A percentile compares a stretch with the other conserved stretches of the same genome.
Evolutionary conservation across 805 yeast species (phyloP).

Genomic region (Nematodospora valgi): DNA sequence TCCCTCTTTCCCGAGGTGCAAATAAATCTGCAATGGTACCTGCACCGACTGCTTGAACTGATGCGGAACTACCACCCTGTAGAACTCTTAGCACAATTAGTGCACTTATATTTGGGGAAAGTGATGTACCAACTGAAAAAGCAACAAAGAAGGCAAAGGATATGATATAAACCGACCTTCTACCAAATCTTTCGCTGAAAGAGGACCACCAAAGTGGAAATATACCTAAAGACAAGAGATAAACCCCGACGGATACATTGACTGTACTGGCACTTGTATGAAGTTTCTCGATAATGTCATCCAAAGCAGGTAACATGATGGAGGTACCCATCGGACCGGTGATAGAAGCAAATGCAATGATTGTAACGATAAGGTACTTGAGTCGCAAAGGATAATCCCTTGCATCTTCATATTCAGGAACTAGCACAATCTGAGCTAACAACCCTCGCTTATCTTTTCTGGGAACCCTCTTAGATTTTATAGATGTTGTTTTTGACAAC

Average conservation of each 20-base stretch:
- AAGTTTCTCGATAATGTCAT: constrained; percentile 51
- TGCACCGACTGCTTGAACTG: constrained; percentile 87
- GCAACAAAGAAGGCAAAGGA: constrained; percentile 62
- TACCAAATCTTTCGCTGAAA: constrained; percentile 69
- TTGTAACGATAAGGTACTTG: constrained; percentile 54
- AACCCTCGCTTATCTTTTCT: constrained; percentile 55
- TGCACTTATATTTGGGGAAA: constrained; percentile 56
- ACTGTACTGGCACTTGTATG: constrained; percentile 58
- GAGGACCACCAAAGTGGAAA: constrained; percentile 91
- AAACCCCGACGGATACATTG: constrained; percentile 78
- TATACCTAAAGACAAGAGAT: constrained; percentile 67
- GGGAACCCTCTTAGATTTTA: constrained; percentile 16
- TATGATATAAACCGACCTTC: constrained; percentile 67
- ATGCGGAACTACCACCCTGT: constrained; percentile 78
- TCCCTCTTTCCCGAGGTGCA: constrained; percentile 64
- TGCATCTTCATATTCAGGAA: constrained; percentile 76
- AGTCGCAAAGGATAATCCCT: constrained; percentile 50
- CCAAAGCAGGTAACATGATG: constrained; percentile 75
- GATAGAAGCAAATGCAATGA: constrained; percentile 71
- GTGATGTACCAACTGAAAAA: constrained; percentile 70
- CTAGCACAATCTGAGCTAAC: constrained; percentile 44
- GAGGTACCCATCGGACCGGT: constrained; percentile 91
- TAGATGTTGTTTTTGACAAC: constrained; percentile 2
- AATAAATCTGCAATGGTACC: constrained; percentile 80
- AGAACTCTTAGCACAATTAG: constrained; percentile 68